Base-by-base conservation (phyloP, 805 yeast species). In the Candida germanica region DNA sequence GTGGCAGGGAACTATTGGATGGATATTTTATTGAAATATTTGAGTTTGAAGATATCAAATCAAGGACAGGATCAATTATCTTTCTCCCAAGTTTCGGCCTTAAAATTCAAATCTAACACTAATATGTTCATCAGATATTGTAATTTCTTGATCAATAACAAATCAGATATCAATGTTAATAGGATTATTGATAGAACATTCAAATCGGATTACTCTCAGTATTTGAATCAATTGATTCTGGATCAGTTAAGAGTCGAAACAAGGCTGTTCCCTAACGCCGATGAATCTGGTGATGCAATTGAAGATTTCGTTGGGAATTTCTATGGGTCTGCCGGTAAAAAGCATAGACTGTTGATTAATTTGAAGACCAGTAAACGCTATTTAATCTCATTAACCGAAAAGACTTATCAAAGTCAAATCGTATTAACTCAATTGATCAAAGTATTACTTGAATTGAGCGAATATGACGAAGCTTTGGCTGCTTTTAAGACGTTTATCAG, bases 391-490 rank as follows among this genome's bases (percentile, higher is more conserved):
- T 46, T 55, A 32, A 48, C 61, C 2, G 48, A 52, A 15, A 59
- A 55, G 29, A 57, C 71, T 1, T 68, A 58, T 42, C 72, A 66
- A 39, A 61, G 65, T 44, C 59, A 58, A 34, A 39, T 48, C 2
- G 58, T 67, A n/a, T 49, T 66, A 17, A 44, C 54, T 8, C 55
- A 54, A 35, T 53, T 59, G 28, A 57, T 67, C 18, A 48, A 54
- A 29, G 47, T 59, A 1, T 51, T 66, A 29, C 43, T 66, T 13
- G 63, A 61, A 12, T 44, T 56, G 32, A 46, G 52, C 6, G 71
- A 67, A 39, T 61, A 54, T 40, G 73, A 68, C 38, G 73, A 68
- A 42, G 73, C 73, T 1, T 50, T 61, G 34, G 69, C 69, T 6
- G 71, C 71, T 0, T 59, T 66, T 38, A 59, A 58, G 22, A 65